Evolutionary conservation across 2,329 filamentous ascomycete species (phyloP), one percentile per base, ranked within the genome.

Genomic region (Hypoxylon sp.): DNA sequence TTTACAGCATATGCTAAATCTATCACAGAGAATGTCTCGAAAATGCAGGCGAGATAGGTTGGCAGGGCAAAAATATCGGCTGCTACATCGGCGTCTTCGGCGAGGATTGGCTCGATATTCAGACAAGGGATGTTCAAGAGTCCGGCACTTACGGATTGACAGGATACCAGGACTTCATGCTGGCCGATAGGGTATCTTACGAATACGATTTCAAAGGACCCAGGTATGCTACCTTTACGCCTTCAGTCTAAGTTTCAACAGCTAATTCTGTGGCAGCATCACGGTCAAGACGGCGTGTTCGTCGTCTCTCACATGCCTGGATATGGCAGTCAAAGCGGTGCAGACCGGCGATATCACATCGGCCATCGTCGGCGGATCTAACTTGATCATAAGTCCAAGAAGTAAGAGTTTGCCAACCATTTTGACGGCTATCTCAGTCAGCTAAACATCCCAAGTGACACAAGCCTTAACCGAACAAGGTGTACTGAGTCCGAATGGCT

Each of bases 1-100:
- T 26, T 26, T 26, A 26, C 24, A 4, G 24, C 24, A 26, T 26
- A 26, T n/a, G n/a, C 24, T 26, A 26, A 26, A 26, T 26, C 24
- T 26, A 26, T 4, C 7, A 26, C 7, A 26, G 24, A 26, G 24
- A 26, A 26, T 26, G 24, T 7, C 24, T 26, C 24, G 76, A 80
- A 30, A 68, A 68, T 50, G 75, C 77, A 15, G 78, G 78, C 2
- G 68, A 73, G 43, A 67, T 64, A 2, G 63, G 70, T 20, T 72
- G 67, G 15, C 59, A 68, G 6, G 78, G 77, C 1, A 73, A 62
- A 1, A 56, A 70, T 13, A 75, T 75, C 0, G 77, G 76, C 1
- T 65, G 59, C 24, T 79, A 74, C 44, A 69, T 79, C 11, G 78
- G 78, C 1, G 68, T 44, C 17, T 78, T 75, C 30, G 71, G 67